Conservation (phyloP, 768 basidiomycete species). For the Phylloporus sp. region DNA sequence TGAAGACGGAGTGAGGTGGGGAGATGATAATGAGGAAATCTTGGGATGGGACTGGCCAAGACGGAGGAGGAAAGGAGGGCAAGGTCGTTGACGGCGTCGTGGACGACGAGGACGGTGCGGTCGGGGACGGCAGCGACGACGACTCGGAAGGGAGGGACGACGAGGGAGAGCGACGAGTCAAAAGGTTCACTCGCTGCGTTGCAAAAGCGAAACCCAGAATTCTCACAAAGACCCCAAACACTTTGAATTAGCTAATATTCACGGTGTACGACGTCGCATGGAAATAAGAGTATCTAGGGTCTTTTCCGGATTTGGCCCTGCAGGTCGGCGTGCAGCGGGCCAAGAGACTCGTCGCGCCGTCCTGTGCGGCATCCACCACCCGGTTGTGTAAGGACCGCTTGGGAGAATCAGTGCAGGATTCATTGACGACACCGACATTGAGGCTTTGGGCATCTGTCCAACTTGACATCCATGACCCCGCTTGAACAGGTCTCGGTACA, state of each 20-base stretch:
- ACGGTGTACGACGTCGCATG: neutral
- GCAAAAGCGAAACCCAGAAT: constrained; percentile 32
- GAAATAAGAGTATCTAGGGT: too few relatives aligned
- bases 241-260: constrained; percentile 20
- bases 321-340: too few relatives aligned
- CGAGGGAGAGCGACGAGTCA: constrained; percentile 30
- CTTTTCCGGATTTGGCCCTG: too few relatives aligned
- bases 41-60: constrained; percentile 8
- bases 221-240: constrained; percentile 33
- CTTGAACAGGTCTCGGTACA: neutral
- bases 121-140: constrained; percentile 16
- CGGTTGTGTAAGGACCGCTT: neutral
- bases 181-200: constrained; percentile 30
- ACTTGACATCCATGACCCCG: neutral
- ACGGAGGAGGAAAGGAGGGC: constrained; percentile 28
- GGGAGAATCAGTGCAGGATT: neutral
- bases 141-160: constrained; percentile 24
- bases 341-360: too few relatives aligned
- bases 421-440: neutral
- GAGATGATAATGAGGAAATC: constrained; percentile 18
- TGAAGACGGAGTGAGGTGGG: constrained; percentile 22
- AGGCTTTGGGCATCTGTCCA: neutral
- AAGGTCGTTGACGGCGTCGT: constrained; percentile 16
- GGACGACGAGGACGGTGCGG: constrained; percentile 23
- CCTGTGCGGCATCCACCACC: neutral